phyloP scores from a whole-genome alignment of 2,329 filamentous ascomycete species.

The Cryphonectria naterciae region DNA sequence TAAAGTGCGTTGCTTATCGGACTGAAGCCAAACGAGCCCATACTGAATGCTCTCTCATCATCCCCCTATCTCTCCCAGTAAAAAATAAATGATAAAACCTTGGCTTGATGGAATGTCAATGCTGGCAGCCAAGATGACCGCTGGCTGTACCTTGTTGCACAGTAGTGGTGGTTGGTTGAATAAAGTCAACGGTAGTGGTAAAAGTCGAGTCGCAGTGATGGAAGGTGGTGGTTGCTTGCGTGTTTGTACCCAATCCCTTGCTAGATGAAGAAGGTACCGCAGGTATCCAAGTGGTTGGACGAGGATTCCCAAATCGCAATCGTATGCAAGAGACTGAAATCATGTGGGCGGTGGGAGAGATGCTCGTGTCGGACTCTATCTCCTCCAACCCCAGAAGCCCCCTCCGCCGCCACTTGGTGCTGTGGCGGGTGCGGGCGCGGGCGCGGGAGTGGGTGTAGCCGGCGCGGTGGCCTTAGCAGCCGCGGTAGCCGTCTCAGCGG shows the following conservation, averaged over 20 bases:
- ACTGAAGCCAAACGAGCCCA: conserved; percentile 1
- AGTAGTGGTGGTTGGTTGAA: not conserved
- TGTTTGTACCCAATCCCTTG: not conserved
- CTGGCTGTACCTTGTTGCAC: not conserved
- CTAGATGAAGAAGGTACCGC: conserved; percentile 3
- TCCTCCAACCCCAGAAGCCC: conserved; percentile 61
- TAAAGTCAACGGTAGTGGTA: not conserved
- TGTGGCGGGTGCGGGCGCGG: conserved; percentile 26
- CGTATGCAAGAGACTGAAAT: no score
- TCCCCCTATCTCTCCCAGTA: not conserved
- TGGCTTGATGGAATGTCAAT: not conserved
- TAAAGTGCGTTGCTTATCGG: not conserved
- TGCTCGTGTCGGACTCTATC: not conserved
- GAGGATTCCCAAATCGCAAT: conserved; percentile 23
- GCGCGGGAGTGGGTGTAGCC: conserved; percentile 32
- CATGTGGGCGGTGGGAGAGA: not conserved
- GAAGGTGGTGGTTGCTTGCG: not conserved
- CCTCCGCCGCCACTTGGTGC: conserved; percentile 37
- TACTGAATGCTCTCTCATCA: not conserved
- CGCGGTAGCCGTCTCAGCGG: conserved; percentile 30
- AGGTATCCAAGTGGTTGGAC: conserved; percentile 26
- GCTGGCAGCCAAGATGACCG: not conserved
- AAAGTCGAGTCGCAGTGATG: not conserved
- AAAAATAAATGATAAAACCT: not conserved
- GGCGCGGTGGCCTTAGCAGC: conserved; percentile 30